These are phyloP conservation scores for Neurospora sp. DNA, from an alignment of 495 filamentous ascomycete genomes.

Conservation along the genomic window DNA sequence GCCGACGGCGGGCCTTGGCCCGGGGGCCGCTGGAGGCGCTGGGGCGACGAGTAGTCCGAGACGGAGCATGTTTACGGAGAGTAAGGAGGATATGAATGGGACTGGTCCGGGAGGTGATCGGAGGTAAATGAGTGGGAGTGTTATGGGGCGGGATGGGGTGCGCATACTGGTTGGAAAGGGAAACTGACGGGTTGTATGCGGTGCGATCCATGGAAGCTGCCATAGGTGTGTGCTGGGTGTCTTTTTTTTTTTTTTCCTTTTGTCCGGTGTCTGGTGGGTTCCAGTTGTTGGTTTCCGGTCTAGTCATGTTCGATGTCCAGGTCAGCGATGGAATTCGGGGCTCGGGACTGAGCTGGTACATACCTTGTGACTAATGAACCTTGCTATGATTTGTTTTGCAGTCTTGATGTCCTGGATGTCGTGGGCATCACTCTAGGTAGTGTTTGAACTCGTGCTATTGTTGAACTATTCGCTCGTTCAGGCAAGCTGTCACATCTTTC, in stretches of 20 bases:
- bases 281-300: background rate
- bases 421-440: background rate
- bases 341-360: background rate
- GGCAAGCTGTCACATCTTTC: no score
- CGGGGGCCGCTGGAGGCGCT: background rate
- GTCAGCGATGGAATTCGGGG: background rate
- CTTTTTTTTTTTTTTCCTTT: background rate
- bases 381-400: background rate
- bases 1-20: background rate
- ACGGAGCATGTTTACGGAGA: constrained; percentile 11
- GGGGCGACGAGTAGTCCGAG: constrained; percentile 4
- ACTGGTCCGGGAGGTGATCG: background rate
- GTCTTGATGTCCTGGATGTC: background rate
- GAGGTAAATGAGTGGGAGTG: no score
- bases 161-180: no score
- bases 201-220: background rate
- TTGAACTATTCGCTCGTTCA: no score
- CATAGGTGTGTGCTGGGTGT: background rate
- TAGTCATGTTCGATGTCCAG: background rate
- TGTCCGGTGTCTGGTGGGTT: background rate
- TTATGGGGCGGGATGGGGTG: no score
- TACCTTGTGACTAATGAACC: background rate
- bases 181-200: background rate
- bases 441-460: no score
- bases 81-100: constrained; percentile 5